Base-by-base conservation (phyloP, 164 flowering plant genomes). In the Pachysandra terminalis region DNA sequence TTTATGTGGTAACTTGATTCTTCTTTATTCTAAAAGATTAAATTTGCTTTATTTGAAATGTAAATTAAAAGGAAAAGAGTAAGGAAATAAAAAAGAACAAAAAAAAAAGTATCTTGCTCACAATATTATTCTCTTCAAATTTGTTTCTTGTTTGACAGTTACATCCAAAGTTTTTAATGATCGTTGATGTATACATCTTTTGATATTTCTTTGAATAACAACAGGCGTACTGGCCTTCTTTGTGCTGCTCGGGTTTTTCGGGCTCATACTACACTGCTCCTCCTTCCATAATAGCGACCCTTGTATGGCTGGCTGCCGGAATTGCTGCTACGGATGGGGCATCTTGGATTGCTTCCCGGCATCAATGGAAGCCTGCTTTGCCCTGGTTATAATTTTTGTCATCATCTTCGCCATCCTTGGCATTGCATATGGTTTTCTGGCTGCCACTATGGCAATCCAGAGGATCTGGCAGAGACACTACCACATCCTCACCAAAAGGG, bases 251-350 rank as follows among this genome's bases (percentile, higher is more conserved):
- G 98, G 98, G 19, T 82, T 94, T 77, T 82, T 83, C 54, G 97
- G 98, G 61, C 78, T 91, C 48, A 79, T 94, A 64, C 73, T 91
- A 27, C 97, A 91, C 59, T 94, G 96, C 79, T 84, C 90, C 55
- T 74, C 97, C 61, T 74, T 86, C 65, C 88, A 81, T 68, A 78
- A 73, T 26, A 83, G 80, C 52, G 93, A 94, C 70, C 96, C 95
- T 9, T 78, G 89, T 60, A 73, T 87, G 86, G 88, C 95, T 67
- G 91, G 97, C 49, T 88, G 98, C 76, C 93, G 91, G 58, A 88
- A 91, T 71, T 91, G 97, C 79, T 93, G 93, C 71, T 91, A 88
- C 68, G 98, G 98, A 27, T 93, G 97, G 97, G 98, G 98, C 23
- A 81, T 94, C 63, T 81, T 90, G 78, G 98, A 94, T 74, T 94